Conservation (phyloP, 2,329 filamentous ascomycete genomes). For the Aspergillus tamarii region DNA sequence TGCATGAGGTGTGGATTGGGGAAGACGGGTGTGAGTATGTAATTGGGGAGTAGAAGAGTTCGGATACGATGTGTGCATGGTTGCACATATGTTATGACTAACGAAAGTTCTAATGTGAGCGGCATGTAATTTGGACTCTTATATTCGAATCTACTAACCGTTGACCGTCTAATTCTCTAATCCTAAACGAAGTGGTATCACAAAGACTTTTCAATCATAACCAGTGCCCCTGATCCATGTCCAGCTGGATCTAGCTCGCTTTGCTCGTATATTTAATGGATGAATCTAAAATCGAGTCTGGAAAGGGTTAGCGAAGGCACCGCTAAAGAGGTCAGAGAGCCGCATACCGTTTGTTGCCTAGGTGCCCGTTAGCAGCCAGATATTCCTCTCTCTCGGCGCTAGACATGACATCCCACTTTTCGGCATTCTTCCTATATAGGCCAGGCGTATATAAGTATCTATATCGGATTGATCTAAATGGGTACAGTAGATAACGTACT, state of each 20-base stretch:
- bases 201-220: neutral
- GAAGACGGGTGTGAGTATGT: constrained; percentile 62
- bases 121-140: neutral
- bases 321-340: neutral
- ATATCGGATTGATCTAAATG: neutral
- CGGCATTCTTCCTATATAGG: constrained; percentile 33
- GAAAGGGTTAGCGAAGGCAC: neutral
- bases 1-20: constrained; percentile 67
- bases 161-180: neutral
- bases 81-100: neutral
- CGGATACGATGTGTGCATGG: neutral
- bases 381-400: constrained; percentile 43
- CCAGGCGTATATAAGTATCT: neutral
- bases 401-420: constrained; percentile 46
- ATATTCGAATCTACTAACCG: neutral
- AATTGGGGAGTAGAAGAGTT: constrained; percentile 54
- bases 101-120: neutral
- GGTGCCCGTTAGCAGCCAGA: constrained; percentile 41
- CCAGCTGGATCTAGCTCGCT: constrained; percentile 7
- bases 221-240: neutral
- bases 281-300: constrained; percentile 45
- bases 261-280: constrained; percentile 27
- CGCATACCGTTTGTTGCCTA: constrained; percentile 48
- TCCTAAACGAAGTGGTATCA: constrained; percentile 6
- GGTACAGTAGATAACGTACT: constrained; percentile 29